These are phyloP conservation scores for Suhomyces sp. DNA, from an alignment of 805 yeast species.

Conservation along the genomic window DNA sequence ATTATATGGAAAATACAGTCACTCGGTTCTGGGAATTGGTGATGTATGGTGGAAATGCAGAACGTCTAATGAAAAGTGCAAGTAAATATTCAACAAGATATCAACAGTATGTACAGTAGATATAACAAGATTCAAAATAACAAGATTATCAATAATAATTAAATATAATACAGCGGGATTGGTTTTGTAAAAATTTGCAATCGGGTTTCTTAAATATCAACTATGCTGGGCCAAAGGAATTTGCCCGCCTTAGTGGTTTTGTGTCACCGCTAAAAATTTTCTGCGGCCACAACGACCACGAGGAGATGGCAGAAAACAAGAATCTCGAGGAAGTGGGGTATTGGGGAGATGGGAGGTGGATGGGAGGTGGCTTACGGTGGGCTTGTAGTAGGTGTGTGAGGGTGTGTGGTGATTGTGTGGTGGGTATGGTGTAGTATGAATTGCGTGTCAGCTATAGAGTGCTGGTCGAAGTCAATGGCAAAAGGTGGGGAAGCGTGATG, in stretches of 20 bases:
- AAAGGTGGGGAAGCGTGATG: slow-evolving; percentile 1
- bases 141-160: not conserved
- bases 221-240: not conserved
- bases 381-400: not conserved
- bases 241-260: not conserved
- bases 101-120: no score
- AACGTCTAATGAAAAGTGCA: not conserved
- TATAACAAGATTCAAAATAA: no score
- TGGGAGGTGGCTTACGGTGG: not conserved
- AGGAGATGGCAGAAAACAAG: not conserved
- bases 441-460: no score
- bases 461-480: not conserved
- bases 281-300: not conserved
- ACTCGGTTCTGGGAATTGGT: not conserved
- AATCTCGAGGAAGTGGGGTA: not conserved
- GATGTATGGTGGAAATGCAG: not conserved
- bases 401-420: not conserved
- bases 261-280: not conserved
- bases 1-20: not conserved
- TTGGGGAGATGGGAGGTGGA: not conserved
- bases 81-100: no score
- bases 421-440: not conserved
- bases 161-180: not conserved
- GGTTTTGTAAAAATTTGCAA: not conserved
- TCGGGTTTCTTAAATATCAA: not conserved